These are phyloP conservation scores for Triticum urartu DNA, from an alignment of 176 grass and related monocot genomes.

Conservation along the genomic window DNA sequence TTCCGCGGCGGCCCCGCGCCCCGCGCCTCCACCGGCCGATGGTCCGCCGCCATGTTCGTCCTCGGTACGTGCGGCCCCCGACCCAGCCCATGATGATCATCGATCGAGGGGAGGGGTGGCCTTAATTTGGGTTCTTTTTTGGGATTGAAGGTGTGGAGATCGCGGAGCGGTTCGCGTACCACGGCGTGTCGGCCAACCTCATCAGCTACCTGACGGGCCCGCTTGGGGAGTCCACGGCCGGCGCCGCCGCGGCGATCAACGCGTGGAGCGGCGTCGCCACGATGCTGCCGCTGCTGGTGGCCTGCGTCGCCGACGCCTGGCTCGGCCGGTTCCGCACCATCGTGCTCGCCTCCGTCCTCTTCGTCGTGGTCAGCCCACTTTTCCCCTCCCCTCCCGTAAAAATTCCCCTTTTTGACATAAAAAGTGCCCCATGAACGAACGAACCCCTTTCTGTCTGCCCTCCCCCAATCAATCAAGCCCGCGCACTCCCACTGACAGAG, in stretches of 20 bases:
- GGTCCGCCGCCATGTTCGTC: conserved; percentile 63
- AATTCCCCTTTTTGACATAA: neutral
- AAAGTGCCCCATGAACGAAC: neutral
- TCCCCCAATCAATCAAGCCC: neutral
- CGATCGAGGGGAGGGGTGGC: neutral
- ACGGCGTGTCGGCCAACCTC: conserved; percentile 60
- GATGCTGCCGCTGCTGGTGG: conserved; percentile 62
- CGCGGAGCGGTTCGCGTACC: conserved; percentile 67
- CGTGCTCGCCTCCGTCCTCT: conserved; percentile 60
- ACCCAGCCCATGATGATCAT: neutral
- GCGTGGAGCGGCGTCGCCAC: conserved; percentile 47
- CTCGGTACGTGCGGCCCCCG: conserved; percentile 38
- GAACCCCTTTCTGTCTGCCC: neutral
- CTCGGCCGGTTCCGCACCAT: conserved; percentile 65
- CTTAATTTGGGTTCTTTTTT: neutral
- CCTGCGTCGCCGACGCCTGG: conserved; percentile 72
- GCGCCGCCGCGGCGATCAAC: conserved; percentile 57
- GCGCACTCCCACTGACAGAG: neutral
- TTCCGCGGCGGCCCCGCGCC: conserved; percentile 51
- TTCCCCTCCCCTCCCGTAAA: neutral
- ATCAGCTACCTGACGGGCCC: conserved; percentile 73
- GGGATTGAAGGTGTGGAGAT: conserved; percentile 50
- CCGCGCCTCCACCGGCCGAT: conserved; percentile 50
- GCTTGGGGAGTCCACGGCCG: conserved; percentile 52
- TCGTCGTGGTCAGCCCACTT: conserved; percentile 41